These are phyloP conservation scores for Tremellales sp. DNA, from an alignment of 1,284 basidiomycete genomes.

Conservation along the genomic window DNA sequence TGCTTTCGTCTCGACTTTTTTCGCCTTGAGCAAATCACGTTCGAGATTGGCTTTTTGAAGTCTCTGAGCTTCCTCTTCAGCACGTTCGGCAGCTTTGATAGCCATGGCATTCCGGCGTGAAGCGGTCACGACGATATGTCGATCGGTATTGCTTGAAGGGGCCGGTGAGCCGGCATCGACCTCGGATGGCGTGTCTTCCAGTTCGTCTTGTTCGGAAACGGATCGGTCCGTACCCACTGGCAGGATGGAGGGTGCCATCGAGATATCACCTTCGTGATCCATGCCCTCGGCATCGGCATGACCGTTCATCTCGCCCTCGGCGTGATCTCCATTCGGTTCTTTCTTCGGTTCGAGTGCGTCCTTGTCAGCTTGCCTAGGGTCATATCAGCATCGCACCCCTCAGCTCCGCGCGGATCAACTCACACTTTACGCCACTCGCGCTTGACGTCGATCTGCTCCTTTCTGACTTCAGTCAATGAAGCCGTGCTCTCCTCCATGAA, in stretches of 20 bases:
- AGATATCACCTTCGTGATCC: conserved; percentile 60
- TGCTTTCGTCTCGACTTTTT: conserved; percentile 33
- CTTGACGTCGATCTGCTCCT: conserved; percentile 93
- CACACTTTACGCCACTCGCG: conserved; percentile 79
- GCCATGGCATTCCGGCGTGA: conserved; percentile 41
- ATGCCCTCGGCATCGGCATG: conserved; percentile 49
- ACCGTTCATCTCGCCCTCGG: conserved; percentile 51
- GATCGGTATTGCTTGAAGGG: conserved; percentile 2
- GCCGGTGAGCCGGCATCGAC: conserved; percentile 7
- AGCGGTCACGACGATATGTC: too few relatives aligned
- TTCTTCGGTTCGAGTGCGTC: conserved; percentile 45
- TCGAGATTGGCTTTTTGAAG: conserved; percentile 54
- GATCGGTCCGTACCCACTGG: too few relatives aligned
- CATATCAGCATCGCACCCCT: background rate
- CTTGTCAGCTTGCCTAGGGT: conserved; percentile 43
- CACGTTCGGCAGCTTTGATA: conserved; percentile 42
- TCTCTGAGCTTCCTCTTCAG: conserved; percentile 60
- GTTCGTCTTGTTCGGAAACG: conserved; percentile 35
- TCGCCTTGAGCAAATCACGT: conserved; percentile 29
- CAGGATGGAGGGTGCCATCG: background rate
- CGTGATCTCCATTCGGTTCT: conserved; percentile 48
- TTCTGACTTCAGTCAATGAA: conserved; percentile 83
- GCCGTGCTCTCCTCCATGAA: conserved; percentile 89
- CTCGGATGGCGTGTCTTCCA: conserved; percentile 31
- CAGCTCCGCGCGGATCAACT: conserved; percentile 44